A percentile compares a stretch with the other conserved stretches of the same genome.
Conservation (phyloP, 225 moss, liverwort and hornwort genomes). For the Neckera pumila region DNA sequence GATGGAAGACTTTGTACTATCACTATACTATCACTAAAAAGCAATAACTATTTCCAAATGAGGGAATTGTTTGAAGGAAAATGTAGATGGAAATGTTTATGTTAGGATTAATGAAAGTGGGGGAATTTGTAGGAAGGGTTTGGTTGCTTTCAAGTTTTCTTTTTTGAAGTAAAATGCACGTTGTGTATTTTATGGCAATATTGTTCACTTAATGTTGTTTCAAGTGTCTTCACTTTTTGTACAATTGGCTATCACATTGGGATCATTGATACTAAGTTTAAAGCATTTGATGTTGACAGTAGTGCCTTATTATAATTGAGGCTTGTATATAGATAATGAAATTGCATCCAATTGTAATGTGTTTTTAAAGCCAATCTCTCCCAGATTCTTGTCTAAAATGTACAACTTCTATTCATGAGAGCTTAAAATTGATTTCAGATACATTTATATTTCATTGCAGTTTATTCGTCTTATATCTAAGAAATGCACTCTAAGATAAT, state of each 20-base stretch:
- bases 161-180: not conserved
- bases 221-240: not conserved
- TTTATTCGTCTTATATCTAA: not conserved
- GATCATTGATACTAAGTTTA: not conserved
- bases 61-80: not conserved
- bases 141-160: not conserved
- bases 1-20: too few species aligned
- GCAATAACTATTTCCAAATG: not conserved
- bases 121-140: rapidly evolving
- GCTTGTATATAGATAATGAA: not conserved
- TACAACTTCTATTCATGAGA: not conserved
- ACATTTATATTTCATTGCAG: not conserved
- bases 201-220: not conserved
- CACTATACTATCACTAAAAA: too few species aligned
- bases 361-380: not conserved
- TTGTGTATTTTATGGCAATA: not conserved
- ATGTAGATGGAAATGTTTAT: not conserved
- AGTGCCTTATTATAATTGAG: not conserved
- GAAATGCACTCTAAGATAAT: not conserved
- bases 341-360: not conserved
- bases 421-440: not conserved
- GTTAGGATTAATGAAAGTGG: not conserved
- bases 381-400: not conserved
- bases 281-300: rapidly evolving
- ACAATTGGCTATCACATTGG: not conserved